A percentile compares a stretch with the other conserved stretches of the same genome.
Conservation (phyloP, 768 basidiomycete species). For the Rhizopogon roseolus region DNA sequence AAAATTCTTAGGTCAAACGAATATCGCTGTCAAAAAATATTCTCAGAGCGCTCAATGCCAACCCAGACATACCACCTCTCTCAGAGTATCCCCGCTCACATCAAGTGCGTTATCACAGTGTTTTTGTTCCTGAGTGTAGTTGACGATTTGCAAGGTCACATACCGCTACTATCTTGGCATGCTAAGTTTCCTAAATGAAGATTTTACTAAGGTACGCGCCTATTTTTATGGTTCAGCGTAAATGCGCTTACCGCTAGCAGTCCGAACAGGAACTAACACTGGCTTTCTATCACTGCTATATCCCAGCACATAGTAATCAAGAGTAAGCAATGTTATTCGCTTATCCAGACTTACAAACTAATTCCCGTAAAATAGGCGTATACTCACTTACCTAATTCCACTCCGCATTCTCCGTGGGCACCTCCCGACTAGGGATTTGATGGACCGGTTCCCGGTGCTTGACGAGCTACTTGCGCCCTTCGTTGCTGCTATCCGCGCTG, state of each 20-base stretch:
- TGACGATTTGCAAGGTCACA: slow-evolving; percentile 60
- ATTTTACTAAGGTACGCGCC: slow-evolving; percentile 66
- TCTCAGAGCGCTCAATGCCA: slow-evolving; percentile 81
- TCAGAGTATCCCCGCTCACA: slow-evolving; percentile 76
- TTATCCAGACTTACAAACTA: background rate
- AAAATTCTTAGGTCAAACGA: slow-evolving; percentile 63
- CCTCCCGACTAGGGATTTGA: slow-evolving; percentile 69
- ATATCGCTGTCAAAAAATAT: slow-evolving; percentile 92
- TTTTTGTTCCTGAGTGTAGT: slow-evolving; percentile 7
- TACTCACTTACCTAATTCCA: slow-evolving; percentile 87
- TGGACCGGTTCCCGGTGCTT: slow-evolving; percentile 70
- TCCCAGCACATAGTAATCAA: slow-evolving; percentile 66
- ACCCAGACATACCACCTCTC: slow-evolving; percentile 79
- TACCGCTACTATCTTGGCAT: slow-evolving; percentile 94
- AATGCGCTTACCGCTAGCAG: slow-evolving; percentile 31
- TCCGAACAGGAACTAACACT: slow-evolving; percentile 83
- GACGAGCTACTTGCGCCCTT: slow-evolving; percentile 77
- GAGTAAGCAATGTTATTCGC: slow-evolving; percentile 47
- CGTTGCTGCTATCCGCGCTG: slow-evolving; percentile 67
- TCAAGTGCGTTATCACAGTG: slow-evolving; percentile 48
- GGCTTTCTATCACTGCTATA: slow-evolving; percentile 82
- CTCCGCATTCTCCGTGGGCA: slow-evolving; percentile 85
- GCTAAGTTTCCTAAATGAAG: slow-evolving; percentile 90
- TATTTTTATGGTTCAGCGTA: background rate
- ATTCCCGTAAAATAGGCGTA: slow-evolving; percentile 50